Evolutionary conservation across 495 filamentous ascomycete genomes (phyloP).

Genomic region (Talaromyces proteolyticus): DNA sequence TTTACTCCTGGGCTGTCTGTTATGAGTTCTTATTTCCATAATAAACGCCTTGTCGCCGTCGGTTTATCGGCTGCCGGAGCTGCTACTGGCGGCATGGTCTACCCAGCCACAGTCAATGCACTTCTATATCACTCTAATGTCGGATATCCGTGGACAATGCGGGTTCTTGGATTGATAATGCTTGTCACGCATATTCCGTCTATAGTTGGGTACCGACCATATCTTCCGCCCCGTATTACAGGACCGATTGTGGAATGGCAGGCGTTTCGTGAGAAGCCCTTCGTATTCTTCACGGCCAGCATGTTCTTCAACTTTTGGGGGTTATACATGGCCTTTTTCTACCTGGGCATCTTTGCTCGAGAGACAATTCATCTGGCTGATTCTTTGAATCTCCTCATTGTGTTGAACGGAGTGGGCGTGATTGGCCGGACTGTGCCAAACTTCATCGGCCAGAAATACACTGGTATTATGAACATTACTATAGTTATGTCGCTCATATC

Average conservation of each 20-base stretch:
- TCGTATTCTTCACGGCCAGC: conserved; percentile 52
- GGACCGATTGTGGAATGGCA: conserved; percentile 53
- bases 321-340: conserved; percentile 65
- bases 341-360: conserved; percentile 54
- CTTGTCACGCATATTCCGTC: conserved; percentile 36
- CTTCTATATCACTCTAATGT: conserved; percentile 50
- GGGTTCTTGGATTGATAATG: conserved; percentile 60
- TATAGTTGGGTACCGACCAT: conserved; percentile 39
- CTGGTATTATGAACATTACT: conserved; percentile 49
- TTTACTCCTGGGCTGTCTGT: conserved; percentile 56
- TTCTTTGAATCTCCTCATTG: conserved; percentile 51
- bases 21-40: conserved; percentile 60
- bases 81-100: conserved; percentile 63
- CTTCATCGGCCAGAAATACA: conserved; percentile 46
- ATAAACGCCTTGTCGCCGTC: conserved; percentile 52
- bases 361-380: conserved; percentile 41
- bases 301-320: conserved; percentile 52
- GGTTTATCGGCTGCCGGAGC: conserved; percentile 54
- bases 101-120: conserved; percentile 55
- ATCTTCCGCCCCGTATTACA: conserved; percentile 49
- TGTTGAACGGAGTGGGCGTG: conserved; percentile 59
- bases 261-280: conserved; percentile 55
- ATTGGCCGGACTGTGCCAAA: conserved; percentile 54
- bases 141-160: conserved; percentile 63
- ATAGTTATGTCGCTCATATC: conserved; percentile 34